A percentile compares a stretch with the other conserved stretches of the same genome.
Evolutionary conservation across 2,329 filamentous ascomycete species (phyloP).

Genomic region (Albophoma yamanashiensis): DNA sequence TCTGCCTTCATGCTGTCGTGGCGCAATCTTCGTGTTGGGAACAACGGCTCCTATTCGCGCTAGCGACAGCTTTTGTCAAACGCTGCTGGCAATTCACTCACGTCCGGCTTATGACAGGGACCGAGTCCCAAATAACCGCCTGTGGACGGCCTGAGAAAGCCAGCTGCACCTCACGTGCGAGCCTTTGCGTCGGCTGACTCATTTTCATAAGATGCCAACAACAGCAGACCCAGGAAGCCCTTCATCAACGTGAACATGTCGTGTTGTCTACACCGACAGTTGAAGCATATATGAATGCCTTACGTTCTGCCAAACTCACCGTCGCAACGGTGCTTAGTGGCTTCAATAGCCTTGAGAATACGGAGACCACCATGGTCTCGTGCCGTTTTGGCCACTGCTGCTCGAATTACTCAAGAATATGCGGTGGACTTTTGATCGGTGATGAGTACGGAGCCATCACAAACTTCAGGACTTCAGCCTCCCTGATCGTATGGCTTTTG

Average conservation of each 20-base stretch:
- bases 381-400: slow-evolving; percentile 4
- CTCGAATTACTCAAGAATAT: slow-evolving; percentile 8
- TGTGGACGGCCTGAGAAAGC: no score
- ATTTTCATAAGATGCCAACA: background rate
- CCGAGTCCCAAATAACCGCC: no score
- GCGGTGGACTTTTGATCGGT: background rate
- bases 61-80: no score
- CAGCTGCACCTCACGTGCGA: background rate
- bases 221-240: background rate
- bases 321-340: slow-evolving; percentile 13
- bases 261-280: background rate
- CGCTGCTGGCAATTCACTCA: no score
- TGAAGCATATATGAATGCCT: background rate
- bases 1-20: no score
- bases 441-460: background rate
- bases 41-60: no score
- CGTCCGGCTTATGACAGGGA: no score
- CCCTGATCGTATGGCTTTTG: background rate
- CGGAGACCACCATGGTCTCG: slow-evolving; percentile 12
- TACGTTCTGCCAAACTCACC: slow-evolving; percentile 6
- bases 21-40: no score
- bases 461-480: background rate
- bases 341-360: slow-evolving; percentile 16
- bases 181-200: background rate
- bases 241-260: no score